These are phyloP conservation scores for Danielia reshetovae DNA, from an alignment of 805 yeast genomes.

Conservation along the genomic window DNA sequence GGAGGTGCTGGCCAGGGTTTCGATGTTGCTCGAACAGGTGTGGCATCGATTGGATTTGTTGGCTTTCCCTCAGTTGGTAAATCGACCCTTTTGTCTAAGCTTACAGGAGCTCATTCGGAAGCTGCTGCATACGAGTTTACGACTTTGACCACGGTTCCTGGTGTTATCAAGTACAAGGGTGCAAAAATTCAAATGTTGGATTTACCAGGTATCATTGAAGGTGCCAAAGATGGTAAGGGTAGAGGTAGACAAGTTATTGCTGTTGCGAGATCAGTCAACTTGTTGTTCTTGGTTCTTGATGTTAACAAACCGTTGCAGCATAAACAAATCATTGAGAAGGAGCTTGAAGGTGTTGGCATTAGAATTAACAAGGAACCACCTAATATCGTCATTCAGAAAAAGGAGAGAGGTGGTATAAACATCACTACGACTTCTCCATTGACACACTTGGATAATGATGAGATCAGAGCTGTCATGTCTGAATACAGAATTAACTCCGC, in stretches of 20 bases:
- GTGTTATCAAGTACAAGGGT: constrained; percentile 92
- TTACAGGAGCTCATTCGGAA: constrained; percentile 95
- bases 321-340: constrained; percentile 89
- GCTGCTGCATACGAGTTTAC: constrained; percentile 99
- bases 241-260: constrained; percentile 97
- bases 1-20: constrained; percentile 94
- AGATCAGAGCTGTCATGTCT: constrained; percentile 91
- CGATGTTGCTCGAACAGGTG: constrained; percentile 99
- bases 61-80: constrained; percentile 98
- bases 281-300: constrained; percentile 89
- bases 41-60: constrained; percentile 94
- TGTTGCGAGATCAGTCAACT: constrained; percentile 95
- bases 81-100: constrained; percentile 76
- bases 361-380: constrained; percentile 91
- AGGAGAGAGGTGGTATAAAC: constrained; percentile 93
- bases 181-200: constrained; percentile 96
- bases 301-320: constrained; percentile 95
- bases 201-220: constrained; percentile 87
- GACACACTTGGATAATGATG: constrained; percentile 88
- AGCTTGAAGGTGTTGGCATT: constrained; percentile 96
- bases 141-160: constrained; percentile 95
- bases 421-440: constrained; percentile 91
- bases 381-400: constrained; percentile 83
- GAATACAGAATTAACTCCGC: constrained; percentile 96
- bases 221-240: constrained; percentile 90